Base-by-base conservation (phyloP, 179 eudicot genomes). In the Beta lomatogona region DNA sequence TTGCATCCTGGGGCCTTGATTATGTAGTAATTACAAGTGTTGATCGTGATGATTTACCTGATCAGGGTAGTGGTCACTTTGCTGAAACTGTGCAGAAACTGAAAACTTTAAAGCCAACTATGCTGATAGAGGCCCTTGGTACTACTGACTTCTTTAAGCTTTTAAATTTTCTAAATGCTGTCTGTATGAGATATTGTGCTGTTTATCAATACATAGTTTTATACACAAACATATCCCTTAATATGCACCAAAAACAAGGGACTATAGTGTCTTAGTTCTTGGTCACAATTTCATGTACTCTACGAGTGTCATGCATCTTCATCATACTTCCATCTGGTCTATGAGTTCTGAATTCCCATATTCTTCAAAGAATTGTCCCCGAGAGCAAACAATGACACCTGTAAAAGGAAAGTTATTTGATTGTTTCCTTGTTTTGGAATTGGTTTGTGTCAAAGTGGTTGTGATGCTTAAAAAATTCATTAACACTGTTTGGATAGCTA, bases 1-100 rank as follows among this genome's bases (percentile, higher is more conserved):
- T 95, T 89, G 99, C 98, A 73, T 95, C 99, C 0, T 95, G 99
- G 99, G 98, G 99, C 82, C 89, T 95, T 86, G 99, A 95, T 73
- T 95, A 95, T 83, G 92, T 95, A 79, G 99, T 95, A 64, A 95
- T 95, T 82, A 95, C 99, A 73, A 95, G 99, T 87, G 99, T 95
- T 82, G 99, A 95, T 80, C 92, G 98, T 71, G 99, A 95, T 88
- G 99, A 95, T 86, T 88, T 95, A 82, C 86, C 92, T 64, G 99
- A 95, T 81, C 99, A 95, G 90, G 99, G 99, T 85, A 95, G 99
- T 82, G 92, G 92, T 28, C 99, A 95, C 89, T 95, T 95, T 89
- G 92, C 98, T 41, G 98, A 95, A 85, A 95, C 99, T 21, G 97
- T 95, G 82, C 94, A 91, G 89, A 95, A 88, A 63, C 78, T 95